Base-by-base conservation (phyloP, 1,139 yeast genomes). In the Taiozyma sp. region DNA sequence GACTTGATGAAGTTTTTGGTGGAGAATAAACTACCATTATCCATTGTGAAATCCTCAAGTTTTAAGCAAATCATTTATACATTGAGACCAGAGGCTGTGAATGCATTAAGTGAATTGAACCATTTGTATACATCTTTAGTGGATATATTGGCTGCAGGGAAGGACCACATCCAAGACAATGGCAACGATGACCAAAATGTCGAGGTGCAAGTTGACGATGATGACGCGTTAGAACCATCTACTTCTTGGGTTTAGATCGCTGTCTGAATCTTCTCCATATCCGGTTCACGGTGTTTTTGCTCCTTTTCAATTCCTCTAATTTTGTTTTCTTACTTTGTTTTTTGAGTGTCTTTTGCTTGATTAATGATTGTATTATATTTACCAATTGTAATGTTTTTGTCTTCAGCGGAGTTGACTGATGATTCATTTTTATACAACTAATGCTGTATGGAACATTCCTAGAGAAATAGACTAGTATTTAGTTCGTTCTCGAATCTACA, bases 21-120 rank as follows among this genome's bases (percentile, higher is more conserved):
- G 11, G 83, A 79, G 22, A 77, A 80, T 60, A 77, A 77, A 59
- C 66, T 80, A 24, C 74, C 81, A 1, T 71, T 79, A 28, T 68
- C 68, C 44, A 73, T 75, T 6, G 73, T 78, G 34, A 75, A 75
- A 61, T 73, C 80, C 37, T 74, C 68, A n/a, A 70, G 80, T 2
- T 80, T 80, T 61, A 78, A 76, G 56, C 83, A 79, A 57, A 62
- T 80, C 43, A 66, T 80, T 10, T 74, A 72, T 55, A 80, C 80
- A 47, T 68, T 80, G 53, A 67, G 77, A 50, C 74, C 80, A 0
- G 79, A 75, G 45, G 73, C 80, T 1, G 65, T 79, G 7, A 56
- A 65, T 1, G 84, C 79, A 56, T 63, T 80, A 54, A 61, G 69
- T 47, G 83, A 78, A 52, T 64, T 80, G 56, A 73, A 79, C 8